These are phyloP conservation scores for Apiospora koreana DNA, from an alignment of 2,329 filamentous ascomycete genomes.

Conservation along the genomic window DNA sequence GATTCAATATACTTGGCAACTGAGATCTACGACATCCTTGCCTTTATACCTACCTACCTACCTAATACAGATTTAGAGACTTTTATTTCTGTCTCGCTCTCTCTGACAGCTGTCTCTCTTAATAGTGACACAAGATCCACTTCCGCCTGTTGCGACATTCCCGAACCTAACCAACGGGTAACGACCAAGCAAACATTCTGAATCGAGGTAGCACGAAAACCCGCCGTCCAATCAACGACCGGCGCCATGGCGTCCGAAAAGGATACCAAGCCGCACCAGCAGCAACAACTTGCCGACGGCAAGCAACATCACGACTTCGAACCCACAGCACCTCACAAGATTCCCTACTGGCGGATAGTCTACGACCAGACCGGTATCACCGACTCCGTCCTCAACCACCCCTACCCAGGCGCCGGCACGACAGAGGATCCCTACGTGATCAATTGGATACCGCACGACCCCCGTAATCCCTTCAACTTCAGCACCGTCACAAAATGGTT, in stretches of 20 bases:
- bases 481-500: slow-evolving; percentile 60
- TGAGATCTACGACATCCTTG: not conserved
- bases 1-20: not conserved
- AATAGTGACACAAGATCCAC: not conserved
- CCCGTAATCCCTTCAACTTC: slow-evolving; percentile 65
- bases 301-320: not conserved
- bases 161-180: slow-evolving; percentile 3
- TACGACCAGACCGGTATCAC: slow-evolving; percentile 58
- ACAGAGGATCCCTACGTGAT: slow-evolving; percentile 66
- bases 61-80: not conserved
- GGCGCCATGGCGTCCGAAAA: slow-evolving; percentile 6
- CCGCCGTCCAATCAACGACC: not conserved
- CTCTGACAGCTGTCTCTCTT: not conserved
- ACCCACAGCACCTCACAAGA: not conserved
- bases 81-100: not conserved
- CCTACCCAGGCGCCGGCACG: slow-evolving; percentile 63
- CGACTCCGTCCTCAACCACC: slow-evolving; percentile 51
- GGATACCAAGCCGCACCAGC: not conserved
- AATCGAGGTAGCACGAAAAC: not conserved
- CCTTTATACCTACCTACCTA: not conserved
- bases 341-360: slow-evolving; percentile 31
- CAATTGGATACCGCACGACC: slow-evolving; percentile 66
- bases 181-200: not conserved
- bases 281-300: not conserved
- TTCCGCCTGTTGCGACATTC: not conserved